These are phyloP conservation scores for Scedosporium aurantiacum DNA, from an alignment of 2,329 filamentous ascomycete genomes.

Conservation along the genomic window DNA sequence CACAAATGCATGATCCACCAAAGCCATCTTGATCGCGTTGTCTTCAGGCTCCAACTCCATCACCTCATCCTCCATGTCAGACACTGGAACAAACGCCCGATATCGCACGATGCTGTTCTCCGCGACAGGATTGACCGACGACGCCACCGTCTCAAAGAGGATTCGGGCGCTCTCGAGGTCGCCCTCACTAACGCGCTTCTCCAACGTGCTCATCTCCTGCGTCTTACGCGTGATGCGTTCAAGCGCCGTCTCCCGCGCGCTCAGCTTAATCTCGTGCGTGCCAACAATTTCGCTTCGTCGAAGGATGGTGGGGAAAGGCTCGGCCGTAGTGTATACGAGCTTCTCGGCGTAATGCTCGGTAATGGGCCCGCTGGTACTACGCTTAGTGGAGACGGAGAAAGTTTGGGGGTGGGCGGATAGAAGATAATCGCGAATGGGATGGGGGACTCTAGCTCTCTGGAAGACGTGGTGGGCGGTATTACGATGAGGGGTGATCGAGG, in stretches of 20 bases:
- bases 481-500: slow-evolving; percentile 68
- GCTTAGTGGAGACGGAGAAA: slow-evolving; percentile 67
- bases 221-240: slow-evolving; percentile 88
- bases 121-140: slow-evolving; percentile 63
- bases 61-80: slow-evolving; percentile 30
- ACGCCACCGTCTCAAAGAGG: slow-evolving; percentile 63
- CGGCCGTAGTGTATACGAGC: slow-evolving; percentile 69
- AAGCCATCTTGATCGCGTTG: slow-evolving; percentile 69
- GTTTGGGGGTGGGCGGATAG: slow-evolving; percentile 64
- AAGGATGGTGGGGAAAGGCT: slow-evolving; percentile 83
- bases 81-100: slow-evolving; percentile 56
- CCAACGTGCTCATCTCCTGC: slow-evolving; percentile 65
- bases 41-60: slow-evolving; percentile 50
- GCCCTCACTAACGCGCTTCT: slow-evolving; percentile 62
- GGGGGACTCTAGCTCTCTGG: slow-evolving; percentile 74
- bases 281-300: slow-evolving; percentile 75
- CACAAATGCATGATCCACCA: slow-evolving; percentile 81
- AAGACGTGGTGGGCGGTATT: slow-evolving; percentile 75
- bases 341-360: slow-evolving; percentile 74
- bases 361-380: slow-evolving; percentile 57
- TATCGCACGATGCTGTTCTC: slow-evolving; percentile 73
- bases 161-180: slow-evolving; percentile 59
- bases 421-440: slow-evolving; percentile 76
- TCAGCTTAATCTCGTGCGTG: slow-evolving; percentile 53
- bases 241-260: slow-evolving; percentile 74